Evolutionary conservation across 805 yeast genomes (phyloP).

Genomic region (Blastobotrys americana): DNA sequence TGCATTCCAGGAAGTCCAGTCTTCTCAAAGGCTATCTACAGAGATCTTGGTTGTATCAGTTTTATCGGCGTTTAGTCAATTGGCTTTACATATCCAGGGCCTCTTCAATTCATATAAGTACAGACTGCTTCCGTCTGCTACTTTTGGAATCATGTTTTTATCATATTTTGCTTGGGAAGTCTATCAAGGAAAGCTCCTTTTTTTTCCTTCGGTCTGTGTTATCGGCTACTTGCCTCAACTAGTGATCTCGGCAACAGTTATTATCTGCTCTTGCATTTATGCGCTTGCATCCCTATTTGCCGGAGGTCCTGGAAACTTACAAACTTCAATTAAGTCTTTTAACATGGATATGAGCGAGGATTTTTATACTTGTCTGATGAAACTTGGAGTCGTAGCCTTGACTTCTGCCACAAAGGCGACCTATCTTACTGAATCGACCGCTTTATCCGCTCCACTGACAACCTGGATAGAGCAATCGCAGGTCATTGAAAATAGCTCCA

Average conservation of each 20-base stretch:
- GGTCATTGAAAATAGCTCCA: conserved; percentile 1
- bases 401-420: conserved; percentile 63
- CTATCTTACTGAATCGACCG: conserved; percentile 52
- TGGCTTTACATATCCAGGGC: conserved; percentile 57
- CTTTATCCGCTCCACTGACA: conserved; percentile 39
- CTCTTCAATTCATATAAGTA: conserved; percentile 45
- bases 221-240: conserved; percentile 64
- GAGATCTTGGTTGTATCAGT: conserved; percentile 47
- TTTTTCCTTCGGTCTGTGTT: conserved; percentile 49
- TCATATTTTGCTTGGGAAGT: conserved; percentile 39
- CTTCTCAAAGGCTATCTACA: conserved; percentile 43
- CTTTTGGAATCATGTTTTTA: conserved; percentile 50
- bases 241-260: conserved; percentile 42
- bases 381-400: conserved; percentile 54
- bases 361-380: conserved; percentile 54
- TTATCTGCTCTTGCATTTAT: conserved; percentile 48
- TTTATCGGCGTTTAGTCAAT: conserved; percentile 51
- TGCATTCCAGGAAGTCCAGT: conserved; percentile 66
- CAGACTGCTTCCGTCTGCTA: conserved; percentile 55
- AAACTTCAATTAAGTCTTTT: conserved; percentile 31
- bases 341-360: conserved; percentile 46
- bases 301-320: conserved; percentile 36
- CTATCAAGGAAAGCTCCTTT: conserved; percentile 35
- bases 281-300: conserved; percentile 53
- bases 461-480: conserved; percentile 47